Percentiles rank a stretch among this genome's conserved stretches.
These are phyloP conservation scores for Arabidopsis lyrata DNA, from an alignment of 441 rosid species.

Conservation along the genomic window DNA sequence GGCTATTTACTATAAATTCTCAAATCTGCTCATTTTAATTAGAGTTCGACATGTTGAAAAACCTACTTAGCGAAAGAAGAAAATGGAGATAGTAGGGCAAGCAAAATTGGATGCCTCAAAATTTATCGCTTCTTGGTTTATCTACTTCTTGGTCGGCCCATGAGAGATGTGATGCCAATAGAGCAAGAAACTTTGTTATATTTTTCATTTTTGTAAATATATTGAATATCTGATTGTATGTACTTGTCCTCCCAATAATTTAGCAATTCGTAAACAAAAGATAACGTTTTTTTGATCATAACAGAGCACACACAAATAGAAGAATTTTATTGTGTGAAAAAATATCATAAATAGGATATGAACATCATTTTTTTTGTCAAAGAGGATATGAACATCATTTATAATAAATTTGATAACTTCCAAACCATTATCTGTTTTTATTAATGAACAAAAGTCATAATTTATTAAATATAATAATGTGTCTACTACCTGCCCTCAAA, in stretches of 20 bases:
- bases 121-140: slow-evolving; percentile 25
- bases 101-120: slow-evolving; percentile 34
- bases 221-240: no score
- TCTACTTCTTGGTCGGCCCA: slow-evolving; percentile 43
- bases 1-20: no score
- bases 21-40: background rate
- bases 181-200: slow-evolving; percentile 25
- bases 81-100: slow-evolving; percentile 35
- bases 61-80: slow-evolving; percentile 5
- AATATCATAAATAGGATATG: background rate
- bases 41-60: slow-evolving; percentile 20
- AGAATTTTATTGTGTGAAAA: background rate
- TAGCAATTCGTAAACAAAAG: background rate
- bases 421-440: slow-evolving; percentile 37
- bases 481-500: slow-evolving; percentile 30
- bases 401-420: slow-evolving; percentile 33
- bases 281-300: background rate
- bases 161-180: slow-evolving; percentile 25
- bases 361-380: background rate
- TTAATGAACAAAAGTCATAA: slow-evolving; percentile 27
- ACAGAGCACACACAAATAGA: background rate
- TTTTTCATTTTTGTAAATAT: background rate
- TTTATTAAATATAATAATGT: slow-evolving; percentile 5
- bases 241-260: background rate
- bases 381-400: background rate